Percentiles rank a stretch among this genome's conserved stretches.
Conservation (phyloP, 2,329 filamentous ascomycete genomes). For the Helotiales sp. region DNA sequence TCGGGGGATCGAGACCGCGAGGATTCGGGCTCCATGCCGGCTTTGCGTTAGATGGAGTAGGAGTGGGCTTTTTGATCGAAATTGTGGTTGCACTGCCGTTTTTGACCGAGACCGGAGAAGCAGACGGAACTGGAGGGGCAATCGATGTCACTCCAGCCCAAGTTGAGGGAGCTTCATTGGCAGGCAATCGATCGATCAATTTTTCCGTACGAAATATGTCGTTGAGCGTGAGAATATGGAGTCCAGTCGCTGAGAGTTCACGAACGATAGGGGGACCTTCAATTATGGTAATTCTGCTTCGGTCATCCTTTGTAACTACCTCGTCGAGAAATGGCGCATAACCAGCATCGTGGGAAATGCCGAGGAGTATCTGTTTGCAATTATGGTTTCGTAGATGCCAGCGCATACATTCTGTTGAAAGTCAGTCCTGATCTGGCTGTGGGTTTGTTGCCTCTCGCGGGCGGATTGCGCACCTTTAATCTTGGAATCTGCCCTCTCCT, state of each 20-base stretch:
- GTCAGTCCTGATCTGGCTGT: conserved; percentile 23
- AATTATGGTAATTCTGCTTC: conserved; percentile 56
- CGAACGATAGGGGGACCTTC: conserved; percentile 58
- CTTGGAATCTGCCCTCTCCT: conserved; percentile 64
- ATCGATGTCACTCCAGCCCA: conserved; percentile 43
- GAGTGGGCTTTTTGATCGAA: conserved; percentile 21
- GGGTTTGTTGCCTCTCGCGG: background rate
- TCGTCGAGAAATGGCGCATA: conserved; percentile 65
- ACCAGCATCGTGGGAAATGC: conserved; percentile 64
- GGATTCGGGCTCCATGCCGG: conserved; percentile 57
- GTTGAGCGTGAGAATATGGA: conserved; percentile 53
- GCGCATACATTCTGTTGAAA: conserved; percentile 45
- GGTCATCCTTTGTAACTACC: conserved; percentile 52
- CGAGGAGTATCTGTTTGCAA: conserved; percentile 65
- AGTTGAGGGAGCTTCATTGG: conserved; percentile 30
- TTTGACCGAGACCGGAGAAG: conserved; percentile 32
- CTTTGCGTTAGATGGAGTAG: conserved; percentile 21
- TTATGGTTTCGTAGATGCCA: conserved; percentile 66
- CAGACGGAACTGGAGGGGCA: conserved; percentile 29
- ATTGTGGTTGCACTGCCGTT: conserved; percentile 17
- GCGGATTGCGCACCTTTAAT: conserved; percentile 55
- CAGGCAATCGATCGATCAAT: conserved; percentile 48
- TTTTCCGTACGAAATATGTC: conserved; percentile 61
- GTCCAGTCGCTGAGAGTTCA: conserved; percentile 54
- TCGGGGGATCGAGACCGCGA: conserved; percentile 59